phyloP scores from a whole-genome alignment of 2,329 filamentous ascomycete genomes.

The Hirsutella minnesotensis region DNA sequence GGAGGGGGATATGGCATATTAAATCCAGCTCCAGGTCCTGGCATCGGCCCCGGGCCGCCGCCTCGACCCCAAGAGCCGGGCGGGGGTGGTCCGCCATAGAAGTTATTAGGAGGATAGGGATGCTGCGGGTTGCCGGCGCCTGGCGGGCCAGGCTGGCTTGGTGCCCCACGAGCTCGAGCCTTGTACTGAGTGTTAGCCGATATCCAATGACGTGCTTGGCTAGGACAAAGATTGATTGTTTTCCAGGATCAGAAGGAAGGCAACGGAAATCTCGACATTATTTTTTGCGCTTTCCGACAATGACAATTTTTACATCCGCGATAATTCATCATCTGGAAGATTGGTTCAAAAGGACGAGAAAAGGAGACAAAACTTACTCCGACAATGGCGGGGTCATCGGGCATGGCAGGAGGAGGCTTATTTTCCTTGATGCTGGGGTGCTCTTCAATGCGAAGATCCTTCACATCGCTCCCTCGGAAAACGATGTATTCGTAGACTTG shows the following conservation, averaged over 20 bases:
- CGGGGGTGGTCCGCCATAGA: conserved; percentile 37
- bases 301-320: conserved; percentile 88
- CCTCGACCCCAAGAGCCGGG: conserved; percentile 44
- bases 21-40: conserved; percentile 42
- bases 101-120: conserved; percentile 33
- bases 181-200: conserved; percentile 15
- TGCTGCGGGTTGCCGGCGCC: conserved; percentile 28
- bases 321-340: conserved; percentile 74
- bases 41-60: conserved; percentile 42
- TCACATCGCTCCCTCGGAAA: conserved; percentile 95
- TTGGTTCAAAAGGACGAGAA: conserved; percentile 3
- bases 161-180: conserved; percentile 28
- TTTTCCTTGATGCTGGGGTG: conserved; percentile 62
- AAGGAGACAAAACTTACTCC: conserved; percentile 60
- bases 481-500: conserved; percentile 98
- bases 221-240: not conserved
- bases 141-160: conserved; percentile 18
- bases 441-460: conserved; percentile 90
- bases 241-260: conserved; percentile 86
- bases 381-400: conserved; percentile 92
- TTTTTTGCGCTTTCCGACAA: conserved; percentile 84
- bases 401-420: conserved; percentile 64
- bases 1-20: conserved; percentile 70
- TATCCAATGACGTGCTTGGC: conserved; percentile 4
- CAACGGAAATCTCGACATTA: conserved; percentile 98